Base-by-base conservation (phyloP, 2,329 filamentous ascomycete species). In the Dissoconium aciculare region DNA sequence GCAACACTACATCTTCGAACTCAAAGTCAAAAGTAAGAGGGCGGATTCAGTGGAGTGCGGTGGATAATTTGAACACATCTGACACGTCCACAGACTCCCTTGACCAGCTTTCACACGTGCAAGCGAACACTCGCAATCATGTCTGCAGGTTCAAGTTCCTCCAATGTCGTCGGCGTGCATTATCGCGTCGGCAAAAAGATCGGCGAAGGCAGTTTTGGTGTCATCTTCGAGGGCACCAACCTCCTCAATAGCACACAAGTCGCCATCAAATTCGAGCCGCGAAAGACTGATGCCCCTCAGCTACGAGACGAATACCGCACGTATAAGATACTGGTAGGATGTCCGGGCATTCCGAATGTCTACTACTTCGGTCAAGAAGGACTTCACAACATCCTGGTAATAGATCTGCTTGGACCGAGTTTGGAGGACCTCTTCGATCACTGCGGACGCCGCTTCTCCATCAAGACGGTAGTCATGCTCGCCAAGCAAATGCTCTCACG, bases 151-250 rank as follows among this genome's bases (percentile, higher is more conserved):
- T 12, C 34, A 8, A 17, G 25, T 27, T 36, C 32, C 41, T 93
- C 84, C 39, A 95, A 95, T 62, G 89, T 98, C 46, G 89, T 95
- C 52, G 89, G 89, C 55, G 89, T 98, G 46, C 89, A 98, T 64
- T 98, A 98, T 62, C 74, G 89, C 45, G 89, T 98, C 45, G 89
- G 89, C 50, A 95, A 95, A 73, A 98, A 98, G 67, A 95, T 98
- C 49, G 89, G 89, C 39, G 89, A 95, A 71, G 87, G 87, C 43
- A 93, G 84, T 23, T 95, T 95, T 53, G 87, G 87, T 66, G 89
- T 95, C 49, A 94, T 95, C 55, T 95, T 95, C 53, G 89, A 95
- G 62, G 89, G 89, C 47, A 95, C 85, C 53, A 98, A 98, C 58
- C 70, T 98, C 49, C 69, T 98, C 58, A 98, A 98, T 68, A 94